Conservation (phyloP, 495 filamentous ascomycete species). For the Tuber borchii region DNA sequence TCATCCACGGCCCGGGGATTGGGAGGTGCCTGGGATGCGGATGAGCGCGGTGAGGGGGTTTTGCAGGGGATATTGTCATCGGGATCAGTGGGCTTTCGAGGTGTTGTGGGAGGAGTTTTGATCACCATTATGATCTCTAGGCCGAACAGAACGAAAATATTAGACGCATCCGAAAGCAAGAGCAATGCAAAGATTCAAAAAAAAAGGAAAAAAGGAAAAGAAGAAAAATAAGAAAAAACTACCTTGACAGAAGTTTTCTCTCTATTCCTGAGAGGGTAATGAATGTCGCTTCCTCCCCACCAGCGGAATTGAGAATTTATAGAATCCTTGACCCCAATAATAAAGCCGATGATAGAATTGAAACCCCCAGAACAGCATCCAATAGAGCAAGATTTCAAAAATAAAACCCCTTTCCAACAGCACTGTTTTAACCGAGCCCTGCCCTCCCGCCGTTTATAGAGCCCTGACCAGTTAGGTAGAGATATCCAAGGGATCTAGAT, state of each 20-base stretch:
- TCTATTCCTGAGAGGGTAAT: neutral
- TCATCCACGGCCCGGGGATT: slow-evolving; percentile 39
- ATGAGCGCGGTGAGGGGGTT: slow-evolving; percentile 40
- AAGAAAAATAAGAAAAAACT: neutral
- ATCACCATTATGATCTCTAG: neutral
- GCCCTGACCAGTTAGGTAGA: neutral
- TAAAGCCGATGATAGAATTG: neutral
- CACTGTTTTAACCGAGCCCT: neutral
- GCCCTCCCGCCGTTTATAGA: neutral
- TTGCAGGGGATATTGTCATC: slow-evolving; percentile 41
- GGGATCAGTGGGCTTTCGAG: slow-evolving; percentile 26
- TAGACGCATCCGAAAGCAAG: neutral
- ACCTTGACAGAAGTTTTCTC: neutral
- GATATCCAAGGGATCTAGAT: neutral
- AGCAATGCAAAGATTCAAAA: neutral
- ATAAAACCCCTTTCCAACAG: neutral
- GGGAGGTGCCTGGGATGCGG: slow-evolving; percentile 40
- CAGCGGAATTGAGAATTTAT: neutral
- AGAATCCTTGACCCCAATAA: neutral
- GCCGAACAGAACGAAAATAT: neutral
- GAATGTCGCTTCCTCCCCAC: neutral
- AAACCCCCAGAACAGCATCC: neutral
- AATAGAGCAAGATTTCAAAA: neutral
- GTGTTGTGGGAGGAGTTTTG: slow-evolving; percentile 22
- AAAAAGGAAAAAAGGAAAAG: too few relatives aligned